Evolutionary conservation across 2,329 filamentous ascomycete species (phyloP).

Genomic region (Fusarium paranaense): DNA sequence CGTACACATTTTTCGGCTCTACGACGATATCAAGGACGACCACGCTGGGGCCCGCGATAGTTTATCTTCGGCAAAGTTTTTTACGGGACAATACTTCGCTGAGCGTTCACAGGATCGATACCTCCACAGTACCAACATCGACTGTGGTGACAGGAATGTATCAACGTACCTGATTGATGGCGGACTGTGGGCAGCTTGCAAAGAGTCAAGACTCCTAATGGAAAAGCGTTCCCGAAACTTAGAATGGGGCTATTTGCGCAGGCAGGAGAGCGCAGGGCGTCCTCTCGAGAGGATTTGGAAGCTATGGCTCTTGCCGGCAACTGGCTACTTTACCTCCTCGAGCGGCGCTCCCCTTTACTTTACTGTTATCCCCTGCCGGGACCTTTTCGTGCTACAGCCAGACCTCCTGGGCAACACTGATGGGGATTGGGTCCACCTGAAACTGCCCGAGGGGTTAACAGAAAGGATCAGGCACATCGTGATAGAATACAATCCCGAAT

Average conservation of each 20-base stretch:
- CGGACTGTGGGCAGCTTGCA: constrained; percentile 18
- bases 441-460: no score
- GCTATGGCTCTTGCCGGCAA: background rate
- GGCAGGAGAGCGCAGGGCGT: no score
- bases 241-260: background rate
- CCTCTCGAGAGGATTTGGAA: no score
- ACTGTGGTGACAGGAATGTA: background rate
- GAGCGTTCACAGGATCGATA: background rate
- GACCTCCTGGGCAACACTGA: background rate
- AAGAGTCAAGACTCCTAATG: constrained; percentile 12
- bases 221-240: background rate
- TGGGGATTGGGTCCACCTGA: background rate
- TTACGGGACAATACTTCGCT: no score
- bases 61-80: no score
- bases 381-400: constrained; percentile 21
- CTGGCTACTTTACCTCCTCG: background rate
- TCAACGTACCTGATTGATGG: constrained; percentile 20
- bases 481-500: constrained; percentile 11
- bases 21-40: no score
- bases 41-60: no score
- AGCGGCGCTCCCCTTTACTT: background rate
- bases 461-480: background rate
- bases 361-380: background rate
- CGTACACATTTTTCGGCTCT: no score
- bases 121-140: background rate